phyloP scores from a whole-genome alignment of 2,329 filamentous ascomycete genomes.

The Epichloe aotearoae region DNA sequence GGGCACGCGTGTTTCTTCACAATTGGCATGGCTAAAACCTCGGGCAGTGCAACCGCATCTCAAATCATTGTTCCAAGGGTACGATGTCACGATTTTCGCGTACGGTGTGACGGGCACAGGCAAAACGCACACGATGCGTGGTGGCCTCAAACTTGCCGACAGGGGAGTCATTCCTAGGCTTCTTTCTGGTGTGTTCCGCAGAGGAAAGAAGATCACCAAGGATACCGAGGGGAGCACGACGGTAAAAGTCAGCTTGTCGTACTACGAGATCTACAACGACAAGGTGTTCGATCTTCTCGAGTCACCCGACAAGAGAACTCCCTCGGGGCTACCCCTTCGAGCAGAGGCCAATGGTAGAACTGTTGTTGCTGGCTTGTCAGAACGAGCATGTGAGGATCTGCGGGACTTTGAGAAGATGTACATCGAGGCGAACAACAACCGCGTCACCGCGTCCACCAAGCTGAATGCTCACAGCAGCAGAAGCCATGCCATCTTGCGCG shows the following conservation, averaged over 20 bases:
- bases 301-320: constrained; percentile 71
- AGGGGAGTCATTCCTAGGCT: constrained; percentile 78
- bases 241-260: constrained; percentile 67
- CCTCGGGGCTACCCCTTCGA: constrained; percentile 66
- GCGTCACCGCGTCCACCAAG: constrained; percentile 82
- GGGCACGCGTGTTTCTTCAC: not conserved
- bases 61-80: constrained; percentile 81
- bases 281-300: constrained; percentile 88
- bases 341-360: constrained; percentile 82
- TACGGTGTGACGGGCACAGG: constrained; percentile 90
- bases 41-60: constrained; percentile 68
- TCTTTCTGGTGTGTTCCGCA: constrained; percentile 72
- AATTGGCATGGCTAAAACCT: constrained; percentile 12
- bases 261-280: constrained; percentile 97
- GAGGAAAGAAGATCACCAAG: constrained; percentile 73
- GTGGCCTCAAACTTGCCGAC: constrained; percentile 73
- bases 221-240: constrained; percentile 57
- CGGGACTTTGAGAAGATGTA: constrained; percentile 87
- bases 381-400: constrained; percentile 67
- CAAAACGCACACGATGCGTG: constrained; percentile 94
- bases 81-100: constrained; percentile 81
- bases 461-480: constrained; percentile 83
- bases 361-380: constrained; percentile 72
- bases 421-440: constrained; percentile 82
- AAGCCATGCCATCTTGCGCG: constrained; percentile 80